These are phyloP conservation scores for Linum trigynum DNA, from an alignment of 345 rosid species.

Conservation along the genomic window DNA sequence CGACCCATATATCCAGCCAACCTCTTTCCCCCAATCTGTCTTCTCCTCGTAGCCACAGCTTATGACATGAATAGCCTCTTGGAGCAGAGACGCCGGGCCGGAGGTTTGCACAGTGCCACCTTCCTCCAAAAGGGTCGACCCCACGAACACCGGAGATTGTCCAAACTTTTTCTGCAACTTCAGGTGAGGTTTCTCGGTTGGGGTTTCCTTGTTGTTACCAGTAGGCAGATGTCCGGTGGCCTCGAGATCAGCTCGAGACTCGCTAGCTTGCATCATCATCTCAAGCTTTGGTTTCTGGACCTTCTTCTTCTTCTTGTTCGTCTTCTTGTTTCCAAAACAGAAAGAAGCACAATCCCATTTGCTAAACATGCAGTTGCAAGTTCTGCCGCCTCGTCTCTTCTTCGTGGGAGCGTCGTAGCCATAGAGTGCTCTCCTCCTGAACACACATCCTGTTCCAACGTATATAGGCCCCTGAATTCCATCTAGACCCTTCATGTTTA, in stretches of 20 bases:
- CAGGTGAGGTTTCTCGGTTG: neutral
- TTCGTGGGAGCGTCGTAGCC: neutral
- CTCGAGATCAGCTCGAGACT: neutral
- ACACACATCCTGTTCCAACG: slow-evolving; percentile 1
- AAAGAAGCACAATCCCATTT: neutral
- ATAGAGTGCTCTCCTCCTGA: slow-evolving; percentile 1
- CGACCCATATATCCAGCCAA: slow-evolving; percentile 2
- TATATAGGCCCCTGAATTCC: slow-evolving; percentile 5
- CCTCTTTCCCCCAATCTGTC: slow-evolving; percentile 6
- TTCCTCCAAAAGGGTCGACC: neutral
- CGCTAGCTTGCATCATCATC: neutral
- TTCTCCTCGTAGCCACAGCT: slow-evolving; percentile 3
- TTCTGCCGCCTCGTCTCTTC: neutral
- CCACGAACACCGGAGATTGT: slow-evolving; percentile 1
- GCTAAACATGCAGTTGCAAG: neutral
- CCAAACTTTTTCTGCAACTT: slow-evolving; percentile 1
- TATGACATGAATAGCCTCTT: neutral
- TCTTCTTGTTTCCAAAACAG: neutral
- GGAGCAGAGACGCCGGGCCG: neutral
- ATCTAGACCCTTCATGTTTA: slow-evolving; percentile 1
- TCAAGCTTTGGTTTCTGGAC: neutral
- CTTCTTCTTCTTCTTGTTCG: neutral
- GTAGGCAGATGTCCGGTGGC: neutral
- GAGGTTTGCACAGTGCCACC: neutral
- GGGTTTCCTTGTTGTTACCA: neutral